These are phyloP conservation scores for barrel medic (Medicago truncatula) DNA, from an alignment of 306 rosid genomes.

Conservation along the genomic window DNA sequence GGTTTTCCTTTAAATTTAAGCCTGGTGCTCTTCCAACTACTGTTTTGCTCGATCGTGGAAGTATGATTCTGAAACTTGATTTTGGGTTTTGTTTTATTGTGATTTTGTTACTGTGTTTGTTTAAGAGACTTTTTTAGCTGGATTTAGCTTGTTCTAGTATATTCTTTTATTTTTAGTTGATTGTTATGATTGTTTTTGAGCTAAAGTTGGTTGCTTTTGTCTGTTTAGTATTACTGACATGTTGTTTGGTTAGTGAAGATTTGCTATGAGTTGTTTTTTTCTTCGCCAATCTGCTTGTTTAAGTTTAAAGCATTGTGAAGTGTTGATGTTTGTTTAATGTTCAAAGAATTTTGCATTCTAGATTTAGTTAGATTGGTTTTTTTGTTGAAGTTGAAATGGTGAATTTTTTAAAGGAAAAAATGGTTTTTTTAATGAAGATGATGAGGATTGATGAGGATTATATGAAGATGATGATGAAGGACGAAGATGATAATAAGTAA, in stretches of 20 bases:
- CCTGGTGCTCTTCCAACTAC: slow-evolving; percentile 93
- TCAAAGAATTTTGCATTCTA: neutral
- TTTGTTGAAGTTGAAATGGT: too few species aligned
- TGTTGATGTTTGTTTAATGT: too few species aligned
- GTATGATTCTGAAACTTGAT: slow-evolving; percentile 47
- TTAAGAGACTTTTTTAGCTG: slow-evolving; percentile 31
- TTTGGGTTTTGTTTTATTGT: neutral
- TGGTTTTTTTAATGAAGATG: too few species aligned
- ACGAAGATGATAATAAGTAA: too few species aligned
- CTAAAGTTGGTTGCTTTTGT: slow-evolving; percentile 25
- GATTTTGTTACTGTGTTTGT: slow-evolving; percentile 13
- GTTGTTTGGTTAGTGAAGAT: slow-evolving; percentile 22
- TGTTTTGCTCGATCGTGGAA: slow-evolving; percentile 95
- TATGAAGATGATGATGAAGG: too few species aligned
- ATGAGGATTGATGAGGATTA: too few species aligned
- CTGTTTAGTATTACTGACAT: slow-evolving; percentile 4
- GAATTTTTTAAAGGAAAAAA: too few species aligned
- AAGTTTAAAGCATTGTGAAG: neutral
- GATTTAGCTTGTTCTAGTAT: slow-evolving; percentile 7
- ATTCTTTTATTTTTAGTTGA: neutral
- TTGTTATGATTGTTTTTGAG: slow-evolving; percentile 26
- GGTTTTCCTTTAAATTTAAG: slow-evolving; percentile 67
- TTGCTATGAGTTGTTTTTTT: neutral
- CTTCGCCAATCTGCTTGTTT: neutral
- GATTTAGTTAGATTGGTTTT: too few species aligned